Evolutionary conservation across 345 rosid species (phyloP), one percentile per base, ranked within the genome.

Genomic region (Clausena lansium): DNA sequence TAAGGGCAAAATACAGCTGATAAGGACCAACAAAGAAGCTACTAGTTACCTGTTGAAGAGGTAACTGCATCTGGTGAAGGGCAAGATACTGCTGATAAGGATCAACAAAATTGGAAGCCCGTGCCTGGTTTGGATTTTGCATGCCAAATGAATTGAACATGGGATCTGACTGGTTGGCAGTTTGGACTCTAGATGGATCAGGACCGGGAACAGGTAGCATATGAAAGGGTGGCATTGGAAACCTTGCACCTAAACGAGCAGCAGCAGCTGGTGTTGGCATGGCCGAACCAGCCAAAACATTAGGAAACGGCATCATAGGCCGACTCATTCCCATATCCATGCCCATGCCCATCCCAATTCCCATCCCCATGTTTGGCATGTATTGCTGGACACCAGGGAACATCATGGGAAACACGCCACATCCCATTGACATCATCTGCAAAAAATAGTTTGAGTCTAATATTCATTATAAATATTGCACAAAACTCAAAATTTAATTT

Each of bases 381-480:
- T 81, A 85, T 59, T 87, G 89, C 80, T 87, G 93, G 80, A 90
- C 81, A 2, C 94, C 89, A 0, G 94, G 89, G 80, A 83, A 93
- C 91, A 88, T 89, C 95, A 89, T 88, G 0, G 94, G 94, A 57
- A 87, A 88, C 88, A 91, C 81, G 77, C 98, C 83, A 63, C 94
- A 90, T 83, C 97, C 93, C 94, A 91, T 87, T 80, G 97, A 93
- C 97, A 93, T 93, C 89, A 90, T 88, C 96, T 93, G 86, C 80
- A 79, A 77, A 71, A 67, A 72, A 63, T 76, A 25, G 65, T 57
- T 66, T 70, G 67, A 80, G 80, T 75, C 58, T 59, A 76, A 39
- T 64, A 45, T 50, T 67, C 24, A 55, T 78, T 66, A 73, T 35
- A 66, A 79, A 76, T 59, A 67, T 78, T 62, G 66, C 75, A 76